Percentiles rank a stretch among this genome's conserved stretches.
Conservation (phyloP, 495 filamentous ascomycete genomes). For the Symbiotaphrina buchneri region DNA sequence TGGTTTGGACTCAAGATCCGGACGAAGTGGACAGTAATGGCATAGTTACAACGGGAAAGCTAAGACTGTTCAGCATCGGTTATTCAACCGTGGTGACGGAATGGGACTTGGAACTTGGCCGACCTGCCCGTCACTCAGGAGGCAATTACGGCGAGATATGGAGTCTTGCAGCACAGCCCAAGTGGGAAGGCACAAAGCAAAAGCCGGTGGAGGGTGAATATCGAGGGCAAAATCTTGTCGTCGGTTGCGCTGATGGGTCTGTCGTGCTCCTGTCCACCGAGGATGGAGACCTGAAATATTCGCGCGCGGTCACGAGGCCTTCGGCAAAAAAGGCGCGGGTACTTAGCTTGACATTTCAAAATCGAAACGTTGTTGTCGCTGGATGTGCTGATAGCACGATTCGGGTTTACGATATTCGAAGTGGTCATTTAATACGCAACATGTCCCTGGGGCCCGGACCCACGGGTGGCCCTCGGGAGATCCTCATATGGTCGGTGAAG, state of each 20-base stretch:
- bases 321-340: slow-evolving; percentile 66
- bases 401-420: slow-evolving; percentile 69
- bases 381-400: slow-evolving; percentile 88
- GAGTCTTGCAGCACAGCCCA: slow-evolving; percentile 82
- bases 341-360: slow-evolving; percentile 75
- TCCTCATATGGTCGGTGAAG: slow-evolving; percentile 83
- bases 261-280: slow-evolving; percentile 70
- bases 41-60: slow-evolving; percentile 38
- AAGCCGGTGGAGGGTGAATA: slow-evolving; percentile 19
- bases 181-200: slow-evolving; percentile 17
- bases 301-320: slow-evolving; percentile 41
- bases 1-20: slow-evolving; percentile 82
- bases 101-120: slow-evolving; percentile 68
- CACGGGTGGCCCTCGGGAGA: slow-evolving; percentile 52
- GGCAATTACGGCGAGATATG: slow-evolving; percentile 93
- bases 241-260: slow-evolving; percentile 81
- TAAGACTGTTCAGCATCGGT: slow-evolving; percentile 89
- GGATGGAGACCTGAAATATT: slow-evolving; percentile 53
- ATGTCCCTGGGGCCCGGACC: slow-evolving; percentile 71
- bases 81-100: slow-evolving; percentile 83
- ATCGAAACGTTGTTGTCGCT: slow-evolving; percentile 58
- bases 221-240: slow-evolving; percentile 46
- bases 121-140: slow-evolving; percentile 56
- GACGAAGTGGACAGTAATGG: slow-evolving; percentile 38
- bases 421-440: slow-evolving; percentile 43